Base-by-base conservation (phyloP, 768 basidiomycete genomes). In the Cystofilobasidium bisporidii region DNA sequence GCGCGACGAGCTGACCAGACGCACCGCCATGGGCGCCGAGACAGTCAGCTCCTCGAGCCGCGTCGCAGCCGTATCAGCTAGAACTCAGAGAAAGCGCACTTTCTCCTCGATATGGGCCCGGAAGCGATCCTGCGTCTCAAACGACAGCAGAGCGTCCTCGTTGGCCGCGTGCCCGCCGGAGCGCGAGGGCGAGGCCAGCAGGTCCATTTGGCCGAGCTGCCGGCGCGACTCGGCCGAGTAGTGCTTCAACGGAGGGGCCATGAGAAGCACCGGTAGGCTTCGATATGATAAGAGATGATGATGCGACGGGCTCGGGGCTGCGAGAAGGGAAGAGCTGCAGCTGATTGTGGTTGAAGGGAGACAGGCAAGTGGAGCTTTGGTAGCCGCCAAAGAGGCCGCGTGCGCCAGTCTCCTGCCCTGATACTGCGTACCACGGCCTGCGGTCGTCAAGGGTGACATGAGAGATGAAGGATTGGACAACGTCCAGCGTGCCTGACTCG, bases 151-250 rank as follows among this genome's bases (percentile, higher is more conserved):
- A 33, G 65, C 65, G 48, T 66, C 65, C 48, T 66, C 65, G 47
- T 66, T 50, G 6, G 58, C 30, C 15, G 59, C 65, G 24, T 66
- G 65, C 26, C 65, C 65, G 36, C 65, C 65, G 3, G 65, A 66
- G 14, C 65, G 65, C 30, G 59, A 61, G 2, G 58, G 45, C 22
- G 65, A 66, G 17, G 65, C 65, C 33, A 66, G 58, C 26, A 59
- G 47, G 24, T 66, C 65, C 65, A 66, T 66, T 28, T 64, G 28
- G 4, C 53, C 20, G 26, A 56, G 53, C 53, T 56, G 28, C 9
- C 53, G 53, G 53, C 53, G 53, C 6, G 14, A 32, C 30, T 4
- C 26, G 1, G 53, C 5, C 53, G 53, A 28, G n/a, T 30, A 56
- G 26, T 15, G 26, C 53, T 32, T 56, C 28, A 30, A 17, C 9